These are phyloP conservation scores for Tetradesmus obliquus DNA, from an alignment of 139 green algal species.

Conservation along the genomic window DNA sequence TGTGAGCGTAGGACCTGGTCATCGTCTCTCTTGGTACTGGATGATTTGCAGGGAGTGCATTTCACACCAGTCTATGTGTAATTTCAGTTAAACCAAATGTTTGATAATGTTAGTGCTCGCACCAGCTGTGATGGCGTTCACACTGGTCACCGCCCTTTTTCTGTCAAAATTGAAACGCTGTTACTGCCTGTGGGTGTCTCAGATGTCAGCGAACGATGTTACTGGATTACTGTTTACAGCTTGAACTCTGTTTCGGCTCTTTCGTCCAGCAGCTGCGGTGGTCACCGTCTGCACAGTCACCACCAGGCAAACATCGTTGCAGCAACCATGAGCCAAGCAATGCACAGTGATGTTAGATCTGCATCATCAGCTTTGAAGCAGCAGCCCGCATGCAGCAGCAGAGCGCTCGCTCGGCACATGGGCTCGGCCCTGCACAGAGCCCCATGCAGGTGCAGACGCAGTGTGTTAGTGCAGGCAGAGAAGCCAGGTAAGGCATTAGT, in stretches of 20 bases:
- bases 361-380: background rate
- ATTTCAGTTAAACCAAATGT: background rate
- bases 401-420: background rate
- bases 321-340: background rate
- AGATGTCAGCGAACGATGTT: no score
- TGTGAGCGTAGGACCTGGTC: background rate
- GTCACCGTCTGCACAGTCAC: background rate
- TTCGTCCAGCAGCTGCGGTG: background rate
- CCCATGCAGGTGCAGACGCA: background rate
- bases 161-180: background rate
- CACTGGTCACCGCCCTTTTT: background rate
- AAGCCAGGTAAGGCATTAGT: background rate
- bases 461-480: background rate
- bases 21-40: background rate
- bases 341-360: background rate
- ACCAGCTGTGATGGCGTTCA: background rate
- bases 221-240: no score
- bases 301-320: background rate
- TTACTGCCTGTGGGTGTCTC: background rate
- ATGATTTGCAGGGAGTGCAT: background rate
- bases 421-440: background rate
- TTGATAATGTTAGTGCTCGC: background rate
- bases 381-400: background rate
- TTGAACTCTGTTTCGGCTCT: background rate
- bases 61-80: background rate